Evolutionary conservation across 768 basidiomycete species (phyloP), one percentile per base, ranked within the genome.

Genomic region (Kwoniella dendrophila): DNA sequence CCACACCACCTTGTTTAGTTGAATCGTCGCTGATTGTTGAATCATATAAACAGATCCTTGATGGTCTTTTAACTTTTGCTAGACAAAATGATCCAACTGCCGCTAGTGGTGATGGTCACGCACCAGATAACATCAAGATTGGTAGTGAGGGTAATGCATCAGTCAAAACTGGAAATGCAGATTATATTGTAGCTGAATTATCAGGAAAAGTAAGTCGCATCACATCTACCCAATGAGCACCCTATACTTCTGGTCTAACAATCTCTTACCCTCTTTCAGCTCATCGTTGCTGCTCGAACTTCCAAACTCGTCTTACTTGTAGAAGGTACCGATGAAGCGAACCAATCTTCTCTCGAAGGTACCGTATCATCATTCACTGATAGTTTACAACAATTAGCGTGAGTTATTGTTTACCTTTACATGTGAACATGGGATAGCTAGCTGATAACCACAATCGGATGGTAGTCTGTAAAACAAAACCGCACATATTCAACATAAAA

Each of bases 231-330:
- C 22, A 38, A 10, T 2, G 4, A 32, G 45, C 4, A 24, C 3
- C n/a, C 38, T 7, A 47, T 20, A n/a, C 12, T 50, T 12, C 5
- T 27, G 48, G 48, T 29, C 32, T 16, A 18, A 22, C 49, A 51
- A 18, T 51, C 12, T 18, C 27, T 48, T 12, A 22, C 22, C 47
- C 27, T 14, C 36, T 10, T 51, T 18, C 38, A 69, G 67, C 47
- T 56, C 47, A n/a, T 71, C 58, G 66, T 71, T 43, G 69, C 69
- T 34, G 56, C 64, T 38, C 66, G 69, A 34, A 67, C 63, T 5
- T 66, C 69, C 14, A 67, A 47, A 18, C 59, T 58, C 30, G 62
- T 71, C 14, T 40, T 71, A 14, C 52, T 71, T 36, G 57, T 71
- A n/a, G 63, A 71, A 41, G 66, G 59, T 24, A 40, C 38, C 4